Base-by-base conservation (phyloP, 768 basidiomycete species). In the Auriscalpium microsporum region DNA sequence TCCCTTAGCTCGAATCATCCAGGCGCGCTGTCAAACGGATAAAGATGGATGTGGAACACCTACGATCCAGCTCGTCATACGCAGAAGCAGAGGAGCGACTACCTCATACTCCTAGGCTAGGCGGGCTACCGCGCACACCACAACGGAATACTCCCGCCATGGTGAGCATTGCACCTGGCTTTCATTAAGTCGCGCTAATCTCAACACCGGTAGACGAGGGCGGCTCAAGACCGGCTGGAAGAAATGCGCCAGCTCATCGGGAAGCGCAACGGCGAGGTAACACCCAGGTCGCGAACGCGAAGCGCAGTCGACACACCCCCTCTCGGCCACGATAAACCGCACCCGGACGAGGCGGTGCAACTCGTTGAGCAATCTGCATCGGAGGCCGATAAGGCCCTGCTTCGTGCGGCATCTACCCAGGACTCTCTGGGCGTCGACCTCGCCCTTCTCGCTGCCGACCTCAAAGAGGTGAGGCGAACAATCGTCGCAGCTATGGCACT, bases 181-280 rank as follows among this genome's bases (percentile, higher is more conserved):
- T 7, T 28, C 7, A 28, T 28, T 28, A 28, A 28, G 5, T 28
- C 28, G 28, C 28, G 7, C 28, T 28, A 45, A 51, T 16, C 51
- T 14, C 8, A 42, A 42, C 40, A 40, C 21, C 37, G 57, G 5
- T 60, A 92, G 90, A 86, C 80, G 11, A 83, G 71, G 64, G 89
- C 83, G 53, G 88, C 89, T 37, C 83, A 83, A 61, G 83, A 84
- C 37, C 82, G 90, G 21, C 77, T 90, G 75, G 82, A 89, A 62
- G 90, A 93, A 67, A 89, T 93, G 89, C 79, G 83, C 42, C 80
- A 79, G 59, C 72, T 90, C 54, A 90, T 93, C 56, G 71, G 73
- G 38, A 78, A 74, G 58, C 74, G 89, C 60, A 75, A 80, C 62
- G 73, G 69, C 16, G 84, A 84, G 37, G 68, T 68, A 7, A 73